Base-by-base conservation (phyloP, 2,329 filamentous ascomycete species). In the Aureobasidium namibiae region DNA sequence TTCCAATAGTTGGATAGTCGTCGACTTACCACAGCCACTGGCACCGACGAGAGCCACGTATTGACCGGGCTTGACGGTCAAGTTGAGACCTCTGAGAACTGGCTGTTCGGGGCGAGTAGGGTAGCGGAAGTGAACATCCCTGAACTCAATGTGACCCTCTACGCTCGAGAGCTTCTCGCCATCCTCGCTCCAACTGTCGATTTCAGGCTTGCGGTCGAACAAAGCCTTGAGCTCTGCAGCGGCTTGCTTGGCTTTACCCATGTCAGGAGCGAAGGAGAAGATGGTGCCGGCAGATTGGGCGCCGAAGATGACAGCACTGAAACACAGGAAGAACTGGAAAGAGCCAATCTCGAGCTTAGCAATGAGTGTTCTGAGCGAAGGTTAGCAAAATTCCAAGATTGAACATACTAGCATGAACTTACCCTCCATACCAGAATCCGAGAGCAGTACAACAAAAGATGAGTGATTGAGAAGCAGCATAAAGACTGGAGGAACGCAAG, bases 301-400 rank as follows among this genome's bases (percentile, higher is more conserved):
- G 58, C 92, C 90, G 67, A 95, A 96, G 67, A 96, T 88, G 66
- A 97, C 83, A 46, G 90, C 82, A 62, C 87, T 85, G 75, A 96
- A 96, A 67, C 89, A 91, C 48, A 96, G 79, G 75, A 96, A 97
- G 80, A 97, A 97, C 65, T 92, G 87, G 72, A 92, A 92, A 67
- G 90, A 80, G 64, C 74, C 72, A 71, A 94, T 92, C 70, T 95
- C 88, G 49, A 74, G 68, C 60, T 81, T 80, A 23, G 81, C 85
- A 56, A 96, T 87, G 33, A 94, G 77, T 0, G 23, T 26, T 45
- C 42, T 45, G 23, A 4, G 18, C 16, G 2, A 29, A 14, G 24
- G 24, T 45, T 45, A 45, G 42, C 42, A 29, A 45, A 9, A 29
- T 7, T 24, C 24, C 16, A 3, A 29, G 26, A 7, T 1, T 4